A percentile compares a stretch with the other conserved stretches of the same genome.
Conservation (phyloP, 331 rosid species). For the Rosa hybrid region DNA sequence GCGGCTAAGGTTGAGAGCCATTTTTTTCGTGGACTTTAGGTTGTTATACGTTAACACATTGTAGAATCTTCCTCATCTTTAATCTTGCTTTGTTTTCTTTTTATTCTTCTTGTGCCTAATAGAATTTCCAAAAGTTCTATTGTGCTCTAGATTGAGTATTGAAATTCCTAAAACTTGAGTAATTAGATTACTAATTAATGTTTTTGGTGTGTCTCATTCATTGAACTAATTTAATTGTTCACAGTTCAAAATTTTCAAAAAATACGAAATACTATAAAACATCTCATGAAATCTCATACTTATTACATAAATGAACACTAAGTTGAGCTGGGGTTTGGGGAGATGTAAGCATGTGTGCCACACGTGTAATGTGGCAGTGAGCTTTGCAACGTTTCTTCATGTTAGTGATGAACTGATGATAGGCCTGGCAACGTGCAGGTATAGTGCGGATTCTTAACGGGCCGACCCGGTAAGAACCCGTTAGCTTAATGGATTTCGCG, state of each 20-base stretch:
- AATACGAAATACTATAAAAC: no score
- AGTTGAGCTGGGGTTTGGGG: neutral
- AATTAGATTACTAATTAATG: neutral
- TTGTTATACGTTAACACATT: no score
- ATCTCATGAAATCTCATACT: no score
- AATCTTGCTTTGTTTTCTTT: neutral
- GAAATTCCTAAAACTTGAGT: neutral
- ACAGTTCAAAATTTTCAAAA: neutral
- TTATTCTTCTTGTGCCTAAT: neutral
- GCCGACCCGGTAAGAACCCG: no score
- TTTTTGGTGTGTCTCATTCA: neutral
- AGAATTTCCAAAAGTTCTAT: neutral
- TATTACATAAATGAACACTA: neutral
- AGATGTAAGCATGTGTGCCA: neutral
- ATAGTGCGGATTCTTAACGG: no score
- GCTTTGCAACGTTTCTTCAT: neutral
- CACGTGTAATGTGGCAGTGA: conserved; percentile 3
- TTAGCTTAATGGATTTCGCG: no score
- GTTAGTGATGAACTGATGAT: neutral
- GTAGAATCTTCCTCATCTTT: no score
- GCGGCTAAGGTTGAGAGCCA: no score
- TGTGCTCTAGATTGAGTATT: neutral
- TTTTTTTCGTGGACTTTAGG: no score
- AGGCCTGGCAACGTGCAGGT: no score
- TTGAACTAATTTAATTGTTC: neutral